Base-by-base conservation (phyloP, 202 grass and related monocot genomes). In the Brachypodium distachyon region DNA sequence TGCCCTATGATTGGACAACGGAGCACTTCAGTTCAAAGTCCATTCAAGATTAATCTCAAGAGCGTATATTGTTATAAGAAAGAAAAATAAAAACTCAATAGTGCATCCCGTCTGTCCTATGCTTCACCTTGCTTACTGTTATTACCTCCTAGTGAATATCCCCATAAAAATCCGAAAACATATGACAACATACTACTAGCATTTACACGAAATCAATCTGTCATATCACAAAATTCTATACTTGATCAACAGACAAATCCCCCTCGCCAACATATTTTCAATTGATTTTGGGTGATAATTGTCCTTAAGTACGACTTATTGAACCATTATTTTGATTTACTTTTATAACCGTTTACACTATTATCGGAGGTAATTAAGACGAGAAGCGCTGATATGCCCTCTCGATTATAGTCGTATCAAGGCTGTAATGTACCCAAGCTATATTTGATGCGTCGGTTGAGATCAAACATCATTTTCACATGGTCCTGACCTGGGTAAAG, bases 391-490 rank as follows among this genome's bases (percentile, higher is more conserved):
- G 62, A 27, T 63, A 39, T 36, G 3, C n/a, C n/a, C 18, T 41
- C 1, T 13, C 61, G 5, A 22, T 25, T 61, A 67, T 42, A 62
- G 58, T 79, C 18, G 12, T n/a, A 18, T 63, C 23, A 32, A 61
- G 31, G n/a, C n/a, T n/a, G n/a, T n/a, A n/a, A n/a, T 62, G 61
- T n/a, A n/a, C 14, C 52, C 10, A 9, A 49, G 26, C 11, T 79
- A 17, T 17, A 51, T 66, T 25, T 37, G 38, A 3, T 10, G 17
- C 53, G 51, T 31, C 12, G 38, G 43, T 26, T 63, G 49, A 72
- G 68, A 90, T 84, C 19, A 77, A 87, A 81, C 41, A 50, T 81
- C 84, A 1, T 59, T 84, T 38, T 87, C 75, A 17, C 21, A 29
- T 22, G 37, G 63, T 68, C 46, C 59, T 75, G 54, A 26, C 46